Percentiles rank a stretch among this genome's conserved stretches.
Evolutionary conservation across 2,329 filamentous ascomycete species (phyloP).

Genomic region (Colletotrichum sp.): DNA sequence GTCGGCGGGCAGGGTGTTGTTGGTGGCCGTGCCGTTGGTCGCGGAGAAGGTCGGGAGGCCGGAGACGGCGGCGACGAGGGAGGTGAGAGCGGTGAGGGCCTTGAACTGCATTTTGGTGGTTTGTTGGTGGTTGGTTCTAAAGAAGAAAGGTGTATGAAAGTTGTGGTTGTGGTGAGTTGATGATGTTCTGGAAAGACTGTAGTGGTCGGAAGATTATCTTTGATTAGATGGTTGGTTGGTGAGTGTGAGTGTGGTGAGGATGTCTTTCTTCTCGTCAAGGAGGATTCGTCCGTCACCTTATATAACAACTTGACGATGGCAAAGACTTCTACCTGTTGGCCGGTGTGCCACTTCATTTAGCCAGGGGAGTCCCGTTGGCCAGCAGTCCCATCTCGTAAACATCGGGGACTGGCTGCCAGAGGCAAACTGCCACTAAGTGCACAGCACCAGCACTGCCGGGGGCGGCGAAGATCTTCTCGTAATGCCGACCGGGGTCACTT

Average conservation of each 20-base stretch:
- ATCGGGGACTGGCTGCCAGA: background rate
- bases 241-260: background rate
- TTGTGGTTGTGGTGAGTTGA: background rate
- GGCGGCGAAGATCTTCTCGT: constrained; percentile 16
- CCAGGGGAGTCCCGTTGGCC: background rate
- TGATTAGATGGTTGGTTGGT: background rate
- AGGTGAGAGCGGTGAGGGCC: constrained; percentile 26
- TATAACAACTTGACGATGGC: background rate
- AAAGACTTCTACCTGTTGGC: background rate
- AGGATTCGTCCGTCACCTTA: background rate
- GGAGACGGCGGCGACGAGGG: constrained; percentile 31
- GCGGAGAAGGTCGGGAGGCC: constrained; percentile 5
- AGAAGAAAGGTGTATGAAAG: background rate
- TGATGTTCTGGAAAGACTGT: constrained; percentile 6
- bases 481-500: background rate
- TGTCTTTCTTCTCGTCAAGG: fast-evolving
- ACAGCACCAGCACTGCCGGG: background rate
- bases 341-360: background rate
- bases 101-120: constrained; percentile 23
- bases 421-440: background rate
- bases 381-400: constrained; percentile 7
- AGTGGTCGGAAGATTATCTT: constrained; percentile 4
- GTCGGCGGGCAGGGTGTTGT: constrained; percentile 22
- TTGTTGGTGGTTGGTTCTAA: background rate
- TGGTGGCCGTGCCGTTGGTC: constrained; percentile 22